Percentiles rank a stretch among this genome's conserved stretches.
Evolutionary conservation across 2,329 filamentous ascomycete genomes (phyloP).

Genomic region (Emericellopsis atlantica): DNA sequence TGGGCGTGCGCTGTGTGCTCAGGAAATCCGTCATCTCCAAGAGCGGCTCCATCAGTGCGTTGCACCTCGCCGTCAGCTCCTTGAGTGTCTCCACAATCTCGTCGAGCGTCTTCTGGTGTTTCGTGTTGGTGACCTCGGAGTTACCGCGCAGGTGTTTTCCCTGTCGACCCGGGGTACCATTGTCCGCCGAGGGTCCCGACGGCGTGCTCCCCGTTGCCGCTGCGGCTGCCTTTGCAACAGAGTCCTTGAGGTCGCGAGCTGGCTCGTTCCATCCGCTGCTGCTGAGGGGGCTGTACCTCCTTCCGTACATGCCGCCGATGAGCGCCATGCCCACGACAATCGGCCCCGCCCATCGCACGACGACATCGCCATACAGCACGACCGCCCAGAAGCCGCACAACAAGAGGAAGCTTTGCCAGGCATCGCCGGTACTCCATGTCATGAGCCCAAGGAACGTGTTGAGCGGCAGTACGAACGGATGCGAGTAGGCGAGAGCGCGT

Average conservation of each 20-base stretch:
- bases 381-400: slow-evolving; percentile 76
- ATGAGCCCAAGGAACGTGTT: slow-evolving; percentile 77
- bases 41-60: slow-evolving; percentile 81
- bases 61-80: slow-evolving; percentile 82
- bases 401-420: slow-evolving; percentile 93
- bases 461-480: slow-evolving; percentile 81
- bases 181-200: slow-evolving; percentile 4
- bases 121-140: slow-evolving; percentile 51
- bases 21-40: slow-evolving; percentile 85
- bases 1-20: slow-evolving; percentile 80
- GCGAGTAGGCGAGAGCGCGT: slow-evolving; percentile 85
- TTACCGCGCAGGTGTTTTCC: slow-evolving; percentile 28
- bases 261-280: slow-evolving; percentile 62
- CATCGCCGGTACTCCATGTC: slow-evolving; percentile 87
- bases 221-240: slow-evolving; percentile 5
- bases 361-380: slow-evolving; percentile 72
- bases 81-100: slow-evolving; percentile 93
- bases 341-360: slow-evolving; percentile 74
- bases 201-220: background rate
- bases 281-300: slow-evolving; percentile 80
- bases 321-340: slow-evolving; percentile 67
- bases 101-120: slow-evolving; percentile 87
- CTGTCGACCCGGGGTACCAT: slow-evolving; percentile 11
- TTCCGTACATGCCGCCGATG: slow-evolving; percentile 84
- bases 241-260: slow-evolving; percentile 18